A percentile compares a stretch with the other conserved stretches of the same genome.
Conservation (phyloP, 2,329 filamentous ascomycete genomes). For the Diaporthe velutina region DNA sequence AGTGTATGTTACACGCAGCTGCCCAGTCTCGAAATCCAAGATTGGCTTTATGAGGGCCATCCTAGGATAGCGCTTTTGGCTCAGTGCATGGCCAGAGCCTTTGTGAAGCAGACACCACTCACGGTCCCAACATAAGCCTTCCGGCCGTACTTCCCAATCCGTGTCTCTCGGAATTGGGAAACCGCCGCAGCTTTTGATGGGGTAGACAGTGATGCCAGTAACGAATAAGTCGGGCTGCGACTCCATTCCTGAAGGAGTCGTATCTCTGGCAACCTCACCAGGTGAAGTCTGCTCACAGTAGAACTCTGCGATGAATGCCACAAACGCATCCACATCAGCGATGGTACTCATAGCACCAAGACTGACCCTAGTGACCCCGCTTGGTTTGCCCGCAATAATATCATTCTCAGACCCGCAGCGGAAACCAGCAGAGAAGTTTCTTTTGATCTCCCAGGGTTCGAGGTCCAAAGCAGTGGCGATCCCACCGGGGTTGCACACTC, state of each 20-base stretch:
- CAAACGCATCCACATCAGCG: conserved; percentile 78
- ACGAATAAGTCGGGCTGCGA: conserved; percentile 58
- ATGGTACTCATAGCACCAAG: conserved; percentile 90
- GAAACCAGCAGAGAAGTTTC: conserved; percentile 87
- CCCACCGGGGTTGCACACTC: conserved; percentile 92
- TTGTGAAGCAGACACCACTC: conserved; percentile 96
- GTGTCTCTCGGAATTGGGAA: conserved; percentile 75
- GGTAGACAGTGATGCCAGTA: conserved; percentile 82
- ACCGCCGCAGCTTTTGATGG: conserved; percentile 93
- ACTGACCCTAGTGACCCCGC: conserved; percentile 87
- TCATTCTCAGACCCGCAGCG: conserved; percentile 88
- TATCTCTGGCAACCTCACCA: background rate
- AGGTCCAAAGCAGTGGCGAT: conserved; percentile 80
- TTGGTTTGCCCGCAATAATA: conserved; percentile 85
- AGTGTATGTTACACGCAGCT: conserved; percentile 72
- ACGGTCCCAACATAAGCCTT: conserved; percentile 93
- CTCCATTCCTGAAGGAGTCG: background rate
- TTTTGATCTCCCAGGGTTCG: conserved; percentile 83
- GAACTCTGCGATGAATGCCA: conserved; percentile 80
- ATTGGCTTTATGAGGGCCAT: conserved; percentile 87
- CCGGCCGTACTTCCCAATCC: conserved; percentile 81
- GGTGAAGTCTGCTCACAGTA: conserved; percentile 55
- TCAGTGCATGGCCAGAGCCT: conserved; percentile 86
- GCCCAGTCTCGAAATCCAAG: conserved; percentile 77
- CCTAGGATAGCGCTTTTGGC: conserved; percentile 86